phyloP scores from a whole-genome alignment of 345 rosid genomes.

The Gossypium herbaceum region DNA sequence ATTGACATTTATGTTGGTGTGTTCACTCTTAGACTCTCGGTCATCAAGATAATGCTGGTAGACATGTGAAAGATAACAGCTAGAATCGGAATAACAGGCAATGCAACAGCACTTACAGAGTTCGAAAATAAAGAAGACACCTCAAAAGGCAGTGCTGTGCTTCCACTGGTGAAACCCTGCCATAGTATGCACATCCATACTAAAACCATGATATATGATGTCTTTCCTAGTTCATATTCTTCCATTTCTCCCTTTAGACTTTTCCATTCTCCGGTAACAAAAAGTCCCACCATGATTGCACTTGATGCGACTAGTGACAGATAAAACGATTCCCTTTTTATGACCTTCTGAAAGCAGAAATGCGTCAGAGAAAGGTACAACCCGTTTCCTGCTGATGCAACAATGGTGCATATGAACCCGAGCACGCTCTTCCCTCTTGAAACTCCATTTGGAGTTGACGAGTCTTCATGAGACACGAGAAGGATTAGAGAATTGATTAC shows the following conservation, averaged over 20 bases:
- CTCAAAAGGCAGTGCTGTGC: conserved; percentile 49
- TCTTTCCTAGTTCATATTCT: conserved; percentile 40
- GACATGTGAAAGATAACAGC: conserved; percentile 44
- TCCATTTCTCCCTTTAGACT: conserved; percentile 39
- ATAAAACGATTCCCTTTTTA: conserved; percentile 34
- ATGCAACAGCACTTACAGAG: conserved; percentile 36
- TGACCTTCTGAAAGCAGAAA: conserved; percentile 35
- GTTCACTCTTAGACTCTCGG: conserved; percentile 11
- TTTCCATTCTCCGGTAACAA: conserved; percentile 56
- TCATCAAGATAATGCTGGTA: conserved; percentile 62
- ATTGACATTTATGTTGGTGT: conserved; percentile 1
- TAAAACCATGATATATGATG: conserved; percentile 43
- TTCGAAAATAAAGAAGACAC: conserved; percentile 58
- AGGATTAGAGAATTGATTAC: conserved; percentile 35
- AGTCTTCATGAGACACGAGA: conserved; percentile 30
- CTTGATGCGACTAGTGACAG: conserved; percentile 35
- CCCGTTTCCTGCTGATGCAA: conserved; percentile 43
- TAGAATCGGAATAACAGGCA: conserved; percentile 56
- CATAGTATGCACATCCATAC: conserved; percentile 36
- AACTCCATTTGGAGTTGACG: conserved; percentile 4
- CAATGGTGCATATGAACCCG: conserved; percentile 48
- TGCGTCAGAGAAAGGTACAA: conserved; percentile 38
- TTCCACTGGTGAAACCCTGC: conserved; percentile 47
- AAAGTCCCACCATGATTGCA: conserved; percentile 38
- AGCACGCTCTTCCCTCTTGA: conserved; percentile 22